Base-by-base conservation (phyloP, 768 basidiomycete genomes). In the Artomyces pyxidatus region DNA sequence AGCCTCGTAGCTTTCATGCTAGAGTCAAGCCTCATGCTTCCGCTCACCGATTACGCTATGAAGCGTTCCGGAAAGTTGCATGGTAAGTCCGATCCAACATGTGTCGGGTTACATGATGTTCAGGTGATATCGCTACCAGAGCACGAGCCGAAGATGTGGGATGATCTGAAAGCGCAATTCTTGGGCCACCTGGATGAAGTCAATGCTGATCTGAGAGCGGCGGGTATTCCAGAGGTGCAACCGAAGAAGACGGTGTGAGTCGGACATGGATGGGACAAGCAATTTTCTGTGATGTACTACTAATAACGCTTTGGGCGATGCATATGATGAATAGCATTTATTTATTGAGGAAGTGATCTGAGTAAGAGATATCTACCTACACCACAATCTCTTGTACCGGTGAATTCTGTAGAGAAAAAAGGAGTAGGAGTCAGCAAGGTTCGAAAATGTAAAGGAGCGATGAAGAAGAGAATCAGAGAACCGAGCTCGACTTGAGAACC, bases 91-190 rank as follows among this genome's bases (percentile, higher is more conserved):
- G n/a, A n/a, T n/a, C n/a, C n/a, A n/a, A n/a, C n/a, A 19, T n/a
- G 17, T 32, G 27, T 19, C 5, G 21, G 0, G 3, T 51, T 17
- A 23, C 19, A 12, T 39, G 26, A 10, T 23, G n/a, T 9, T 39
- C 12, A 6, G 16, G 30, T 11, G 52, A 26, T 35, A 30, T 17
- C 2, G 17, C 29, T 10, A 19, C 3, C 42, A 80, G 78, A 75
- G 58, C 80, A 80, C 60, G 80, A 81, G 55, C 80, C 78, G 16
- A 73, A 71, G 63, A 82, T 82, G 78, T 85, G 80, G 80, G 76
- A 83, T 49, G 62, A 75, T 49, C 66, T 83, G 53, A 75, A 71
- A 56, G 74, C 67, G 4, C 69, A 78, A 43, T 83, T 85, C 61
- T 58, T 81, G 62, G 71, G 76, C 52, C 78, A 81, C 53, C 58